Percentiles rank a stretch among this genome's conserved stretches.
Evolutionary conservation across 805 yeast genomes (phyloP).

Genomic region (Cyberlindnera mycetangii): DNA sequence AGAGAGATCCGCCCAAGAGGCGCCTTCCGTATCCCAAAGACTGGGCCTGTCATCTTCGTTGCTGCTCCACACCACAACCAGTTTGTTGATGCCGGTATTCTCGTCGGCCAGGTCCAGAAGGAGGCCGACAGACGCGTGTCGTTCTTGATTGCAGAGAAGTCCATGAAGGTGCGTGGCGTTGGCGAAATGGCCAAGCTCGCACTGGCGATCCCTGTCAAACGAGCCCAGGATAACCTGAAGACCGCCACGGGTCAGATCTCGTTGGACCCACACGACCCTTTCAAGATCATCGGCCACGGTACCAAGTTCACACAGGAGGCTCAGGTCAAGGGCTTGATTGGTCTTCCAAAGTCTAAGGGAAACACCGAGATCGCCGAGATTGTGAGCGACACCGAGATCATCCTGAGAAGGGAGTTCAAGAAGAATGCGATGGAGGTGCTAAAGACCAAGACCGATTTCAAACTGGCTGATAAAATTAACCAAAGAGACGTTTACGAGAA

Average conservation of each 20-base stretch:
- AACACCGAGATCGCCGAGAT: conserved; percentile 67
- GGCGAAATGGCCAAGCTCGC: conserved; percentile 76
- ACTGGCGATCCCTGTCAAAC: conserved; percentile 82
- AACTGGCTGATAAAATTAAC: conserved; percentile 79
- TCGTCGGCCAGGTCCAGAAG: conserved; percentile 75
- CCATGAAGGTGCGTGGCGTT: conserved; percentile 61
- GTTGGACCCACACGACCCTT: conserved; percentile 51
- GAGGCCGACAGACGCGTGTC: conserved; percentile 68
- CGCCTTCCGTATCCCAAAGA: conserved; percentile 63
- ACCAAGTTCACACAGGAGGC: conserved; percentile 63
- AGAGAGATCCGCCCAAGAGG: conserved; percentile 89
- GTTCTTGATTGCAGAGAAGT: conserved; percentile 82
- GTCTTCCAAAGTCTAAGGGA: conserved; percentile 77
- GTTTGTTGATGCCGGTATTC: conserved; percentile 73
- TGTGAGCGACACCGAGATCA: conserved; percentile 66
- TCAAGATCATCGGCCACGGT: conserved; percentile 57
- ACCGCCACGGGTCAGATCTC: conserved; percentile 65
- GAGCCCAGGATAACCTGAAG: conserved; percentile 84
- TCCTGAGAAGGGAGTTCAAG: conserved; percentile 68
- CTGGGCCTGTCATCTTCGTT: conserved; percentile 87
- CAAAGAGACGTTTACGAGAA: conserved; percentile 79
- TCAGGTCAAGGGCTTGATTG: conserved; percentile 61
- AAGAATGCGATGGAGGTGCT: conserved; percentile 45
- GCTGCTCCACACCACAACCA: conserved; percentile 98
- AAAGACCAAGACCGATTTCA: conserved; percentile 52